phyloP scores from a whole-genome alignment of 1,284 basidiomycete genomes.

The Leccinum variabile region DNA sequence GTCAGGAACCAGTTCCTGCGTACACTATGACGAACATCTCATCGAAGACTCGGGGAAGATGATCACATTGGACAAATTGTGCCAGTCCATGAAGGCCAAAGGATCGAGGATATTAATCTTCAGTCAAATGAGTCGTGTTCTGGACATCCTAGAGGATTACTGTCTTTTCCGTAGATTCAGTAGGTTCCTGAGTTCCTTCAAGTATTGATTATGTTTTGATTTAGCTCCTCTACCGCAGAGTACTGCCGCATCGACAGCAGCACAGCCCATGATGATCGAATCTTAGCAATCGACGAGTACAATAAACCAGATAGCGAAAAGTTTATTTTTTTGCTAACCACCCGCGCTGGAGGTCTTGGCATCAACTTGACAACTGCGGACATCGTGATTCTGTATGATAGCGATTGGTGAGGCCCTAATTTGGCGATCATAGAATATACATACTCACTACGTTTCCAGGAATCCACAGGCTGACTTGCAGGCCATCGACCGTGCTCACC shows the following conservation, averaged over 20 bases:
- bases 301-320: slow-evolving; percentile 95
- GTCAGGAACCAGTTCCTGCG: slow-evolving; percentile 91
- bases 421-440: background rate
- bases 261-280: slow-evolving; percentile 96
- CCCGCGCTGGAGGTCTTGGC: slow-evolving; percentile 96
- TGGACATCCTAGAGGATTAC: slow-evolving; percentile 97
- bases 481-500: slow-evolving; percentile 99
- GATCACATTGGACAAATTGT: slow-evolving; percentile 93
- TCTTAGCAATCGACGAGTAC: slow-evolving; percentile 95
- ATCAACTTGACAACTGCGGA: slow-evolving; percentile 98
- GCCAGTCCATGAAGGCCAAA: slow-evolving; percentile 78
- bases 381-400: slow-evolving; percentile 96
- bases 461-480: slow-evolving; percentile 99
- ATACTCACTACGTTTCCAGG: slow-evolving; percentile 41
- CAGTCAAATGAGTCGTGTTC: slow-evolving; percentile 95
- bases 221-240: slow-evolving; percentile 46
- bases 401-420: slow-evolving; percentile 70
- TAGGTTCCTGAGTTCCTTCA: slow-evolving; percentile 42
- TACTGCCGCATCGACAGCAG: slow-evolving; percentile 98
- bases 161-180: slow-evolving; percentile 91
- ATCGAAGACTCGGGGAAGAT: slow-evolving; percentile 96
- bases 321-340: slow-evolving; percentile 97
- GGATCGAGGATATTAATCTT: slow-evolving; percentile 97
- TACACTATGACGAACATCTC: slow-evolving; percentile 99
- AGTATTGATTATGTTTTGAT: background rate